Conservation (phyloP, 164 flowering plant species). For the Echeveria elegans region DNA sequence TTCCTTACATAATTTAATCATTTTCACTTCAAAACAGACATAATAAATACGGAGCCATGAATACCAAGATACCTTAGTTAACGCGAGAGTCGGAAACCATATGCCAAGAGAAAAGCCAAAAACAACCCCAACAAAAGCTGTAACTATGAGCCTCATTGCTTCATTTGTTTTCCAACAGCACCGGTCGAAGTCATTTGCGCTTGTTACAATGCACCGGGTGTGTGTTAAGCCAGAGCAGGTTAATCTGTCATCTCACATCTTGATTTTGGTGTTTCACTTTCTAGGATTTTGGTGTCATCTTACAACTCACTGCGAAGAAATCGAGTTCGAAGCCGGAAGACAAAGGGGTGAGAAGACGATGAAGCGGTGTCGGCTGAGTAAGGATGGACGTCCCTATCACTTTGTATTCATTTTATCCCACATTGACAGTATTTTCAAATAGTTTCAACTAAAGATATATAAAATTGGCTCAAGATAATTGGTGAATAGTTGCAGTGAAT, state of each 20-base stretch:
- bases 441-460: too few relatives aligned
- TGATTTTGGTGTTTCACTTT: not conserved
- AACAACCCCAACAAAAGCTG: slow-evolving; percentile 35
- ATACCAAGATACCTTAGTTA: slow-evolving; percentile 27
- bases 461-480: too few relatives aligned
- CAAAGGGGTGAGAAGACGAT: too few relatives aligned
- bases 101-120: slow-evolving; percentile 50
- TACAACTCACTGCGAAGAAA: too few relatives aligned
- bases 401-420: too few relatives aligned
- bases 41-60: not conserved
- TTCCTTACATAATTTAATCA: not conserved
- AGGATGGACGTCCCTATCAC: too few relatives aligned
- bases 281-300: too few relatives aligned
- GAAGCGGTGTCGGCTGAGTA: too few relatives aligned
- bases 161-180: slow-evolving; percentile 36
- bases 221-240: not conserved
- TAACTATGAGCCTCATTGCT: slow-evolving; percentile 40
- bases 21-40: not conserved
- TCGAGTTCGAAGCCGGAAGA: too few relatives aligned
- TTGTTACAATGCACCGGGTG: not conserved
- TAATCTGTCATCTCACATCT: not conserved
- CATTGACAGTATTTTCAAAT: too few relatives aligned
- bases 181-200: not conserved
- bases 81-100: slow-evolving; percentile 39
- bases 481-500: too few relatives aligned